Evolutionary conservation across 768 basidiomycete species (phyloP), one percentile per base, ranked within the genome.

Genomic region (Suillus subaureus): DNA sequence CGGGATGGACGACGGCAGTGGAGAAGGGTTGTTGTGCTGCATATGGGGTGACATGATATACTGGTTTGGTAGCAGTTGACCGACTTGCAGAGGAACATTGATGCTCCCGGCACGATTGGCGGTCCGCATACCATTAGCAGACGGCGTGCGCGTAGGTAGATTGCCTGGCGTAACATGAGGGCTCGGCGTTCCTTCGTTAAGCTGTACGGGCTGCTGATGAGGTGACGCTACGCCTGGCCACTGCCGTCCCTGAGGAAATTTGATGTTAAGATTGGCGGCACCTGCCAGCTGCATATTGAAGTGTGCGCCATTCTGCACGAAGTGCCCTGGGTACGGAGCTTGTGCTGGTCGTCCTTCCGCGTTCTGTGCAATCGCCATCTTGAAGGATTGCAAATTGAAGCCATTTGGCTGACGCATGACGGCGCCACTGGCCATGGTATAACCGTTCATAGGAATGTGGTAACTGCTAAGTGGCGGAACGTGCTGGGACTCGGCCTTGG

Each of bases 71-170:
- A 79, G 64, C 66, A 79, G 70, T 28, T 79, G 75, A 6, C 73
- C 72, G 11, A 71, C 69, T 42, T 70, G 60, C 33, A 69, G 33
- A 21, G 63, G 66, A 40, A 64, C 61, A 37, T 54, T 37, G 37
- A 74, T 71, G 35, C 33, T 61, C 31, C 70, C 73, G 3, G 69
- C 47, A 56, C 84, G 78, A 71, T 76, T 74, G 15, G 76, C 78
- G 28, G 79, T 78, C 52, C 85, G 84, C n/a, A 80, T 81, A 6
- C 88, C 87, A 69, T 86, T 87, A 23, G 84, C 82, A 0, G 88
- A 89, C 3, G 87, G 84, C 13, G 83, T 82, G 28, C 87, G 82
- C 21, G 70, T 70, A 28, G 82, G 82, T 3, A 81, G 78, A 21
- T 64, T 64, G 61, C 72, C 75, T 43, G 78, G 79, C 12, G 76